Evolutionary conservation across 2,329 filamentous ascomycete genomes (phyloP), one percentile per base, ranked within the genome.

Genomic region (Teratosphaeria epicoccoides): DNA sequence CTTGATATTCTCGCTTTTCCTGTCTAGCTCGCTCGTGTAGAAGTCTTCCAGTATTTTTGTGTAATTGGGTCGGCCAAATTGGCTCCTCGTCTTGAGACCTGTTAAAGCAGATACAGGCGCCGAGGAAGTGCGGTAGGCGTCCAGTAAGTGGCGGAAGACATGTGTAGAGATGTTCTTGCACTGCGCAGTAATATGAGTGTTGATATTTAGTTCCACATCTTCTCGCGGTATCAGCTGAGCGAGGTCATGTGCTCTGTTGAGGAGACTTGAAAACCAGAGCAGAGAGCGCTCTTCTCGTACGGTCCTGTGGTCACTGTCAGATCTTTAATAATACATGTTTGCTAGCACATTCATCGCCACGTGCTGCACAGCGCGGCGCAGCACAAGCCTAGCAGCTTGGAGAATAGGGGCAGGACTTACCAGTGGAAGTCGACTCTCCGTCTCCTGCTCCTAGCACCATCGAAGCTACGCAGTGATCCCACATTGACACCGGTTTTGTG

Each of bases 221-320:
- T 65, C 56, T 14, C 68, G 43, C 1, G 53, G 64, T 20, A 73
- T 66, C 7, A 66, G 64, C 5, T 68, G 68, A 6, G 65, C 64
- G 52, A 66, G 53, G 4, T 71, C 67, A 61, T 67, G 68, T 2
- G 76, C 72, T 11, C 69, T 64, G 57, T 80, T 81, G 4, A 81
- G 70, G 0, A 81, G 71, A 56, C 78, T 73, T 0, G 77, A 78
- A 49, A 82, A 76, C 78, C 78, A 81, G 2, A 76, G 68, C 0
- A 81, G 70, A 48, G 77, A 71, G 62, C 80, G 79, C 51, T 73
- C 71, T 46, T 81, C 77, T 22, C 77, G 75, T 0, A 81, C 77
- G 56, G 77, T 78, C 78, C 79, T 81, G 63, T 81, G 77, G 52
- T 81, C 80, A 58, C 81, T 78, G 1, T 80, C 73, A 3, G 77